Conservation (phyloP, 192 early-diverging fungal species). For the Coemansia sp. region DNA sequence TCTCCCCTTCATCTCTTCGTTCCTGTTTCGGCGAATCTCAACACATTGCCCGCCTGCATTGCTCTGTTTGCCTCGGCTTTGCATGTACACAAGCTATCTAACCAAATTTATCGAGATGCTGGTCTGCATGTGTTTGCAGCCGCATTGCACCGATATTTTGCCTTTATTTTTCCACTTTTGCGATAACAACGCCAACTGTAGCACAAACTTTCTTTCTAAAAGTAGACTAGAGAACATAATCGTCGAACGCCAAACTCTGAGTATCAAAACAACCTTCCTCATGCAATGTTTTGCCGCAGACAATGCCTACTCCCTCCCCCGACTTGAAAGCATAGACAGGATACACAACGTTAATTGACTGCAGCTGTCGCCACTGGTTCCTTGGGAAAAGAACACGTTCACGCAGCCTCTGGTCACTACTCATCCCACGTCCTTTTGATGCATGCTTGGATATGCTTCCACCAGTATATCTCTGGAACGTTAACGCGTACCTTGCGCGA, state of each 20-base stretch:
- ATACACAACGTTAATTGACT: background rate
- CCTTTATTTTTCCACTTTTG: background rate
- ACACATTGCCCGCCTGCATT: background rate
- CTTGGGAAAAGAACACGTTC: background rate
- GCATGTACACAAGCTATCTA: background rate
- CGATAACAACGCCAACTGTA: background rate
- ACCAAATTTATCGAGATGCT: background rate
- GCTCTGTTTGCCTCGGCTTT: background rate
- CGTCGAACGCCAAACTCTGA: background rate
- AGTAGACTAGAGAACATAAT: background rate
- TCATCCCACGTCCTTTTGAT: constrained; percentile 35
- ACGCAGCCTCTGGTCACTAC: background rate
- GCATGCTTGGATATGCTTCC: constrained; percentile 57
- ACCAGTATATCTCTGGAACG: constrained; percentile 56
- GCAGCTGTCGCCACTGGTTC: background rate
- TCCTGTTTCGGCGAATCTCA: constrained; percentile 3
- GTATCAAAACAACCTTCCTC: background rate
- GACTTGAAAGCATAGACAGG: background rate
- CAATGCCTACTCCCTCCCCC: constrained; percentile 1
- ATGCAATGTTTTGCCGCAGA: constrained; percentile 9
- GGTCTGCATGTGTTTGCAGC: background rate
- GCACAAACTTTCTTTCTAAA: constrained; percentile 1
- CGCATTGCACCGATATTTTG: constrained; percentile 1
- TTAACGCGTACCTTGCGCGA: constrained; percentile 40
- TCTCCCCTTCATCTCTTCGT: constrained; percentile 8